These are phyloP conservation scores for Pseudonectria foliicola DNA, from an alignment of 2,329 filamentous ascomycete genomes.

Conservation along the genomic window DNA sequence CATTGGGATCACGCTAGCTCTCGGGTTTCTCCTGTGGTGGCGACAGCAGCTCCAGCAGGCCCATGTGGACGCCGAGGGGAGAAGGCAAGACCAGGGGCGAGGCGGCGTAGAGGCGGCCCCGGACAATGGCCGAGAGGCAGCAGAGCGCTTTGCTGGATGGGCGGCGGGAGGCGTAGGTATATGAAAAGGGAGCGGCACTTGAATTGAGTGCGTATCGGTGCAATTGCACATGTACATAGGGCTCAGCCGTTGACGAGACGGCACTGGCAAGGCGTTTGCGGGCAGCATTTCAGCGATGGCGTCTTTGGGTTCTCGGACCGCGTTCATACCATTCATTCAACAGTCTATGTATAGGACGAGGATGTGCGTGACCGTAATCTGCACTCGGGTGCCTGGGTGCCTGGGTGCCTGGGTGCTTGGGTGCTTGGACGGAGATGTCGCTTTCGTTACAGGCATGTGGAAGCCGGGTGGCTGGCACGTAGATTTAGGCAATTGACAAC, in stretches of 20 bases:
- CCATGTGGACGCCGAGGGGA: constrained; percentile 31
- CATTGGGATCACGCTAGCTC: constrained; percentile 63
- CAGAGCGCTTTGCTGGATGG: constrained; percentile 28
- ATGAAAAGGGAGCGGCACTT: constrained; percentile 13
- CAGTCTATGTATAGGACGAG: too few relatives aligned
- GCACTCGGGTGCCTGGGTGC: too few relatives aligned
- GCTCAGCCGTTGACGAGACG: constrained; percentile 7
- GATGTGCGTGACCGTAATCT: too few relatives aligned
- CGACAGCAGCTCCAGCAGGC: constrained; percentile 62
- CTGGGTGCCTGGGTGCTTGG: too few relatives aligned
- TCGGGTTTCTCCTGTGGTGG: constrained; percentile 77
- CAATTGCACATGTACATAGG: constrained; percentile 7
- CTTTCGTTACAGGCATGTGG: too few relatives aligned
- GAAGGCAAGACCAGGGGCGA: constrained; percentile 26
- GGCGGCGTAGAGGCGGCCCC: constrained; percentile 15
- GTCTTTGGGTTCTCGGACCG: constrained; percentile 16
- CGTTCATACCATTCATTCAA: too few relatives aligned
- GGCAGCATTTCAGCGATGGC: constrained; percentile 22
- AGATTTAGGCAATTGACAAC: neutral
- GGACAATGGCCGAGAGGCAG: constrained; percentile 15
- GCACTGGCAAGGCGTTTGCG: constrained; percentile 9
- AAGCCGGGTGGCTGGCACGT: neutral
- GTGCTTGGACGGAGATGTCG: too few relatives aligned
- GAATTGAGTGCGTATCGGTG: constrained; percentile 3
- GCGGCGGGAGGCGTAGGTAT: constrained; percentile 30